phyloP scores from a whole-genome alignment of 805 yeast species.

The Starmerella lactis-condensi region DNA sequence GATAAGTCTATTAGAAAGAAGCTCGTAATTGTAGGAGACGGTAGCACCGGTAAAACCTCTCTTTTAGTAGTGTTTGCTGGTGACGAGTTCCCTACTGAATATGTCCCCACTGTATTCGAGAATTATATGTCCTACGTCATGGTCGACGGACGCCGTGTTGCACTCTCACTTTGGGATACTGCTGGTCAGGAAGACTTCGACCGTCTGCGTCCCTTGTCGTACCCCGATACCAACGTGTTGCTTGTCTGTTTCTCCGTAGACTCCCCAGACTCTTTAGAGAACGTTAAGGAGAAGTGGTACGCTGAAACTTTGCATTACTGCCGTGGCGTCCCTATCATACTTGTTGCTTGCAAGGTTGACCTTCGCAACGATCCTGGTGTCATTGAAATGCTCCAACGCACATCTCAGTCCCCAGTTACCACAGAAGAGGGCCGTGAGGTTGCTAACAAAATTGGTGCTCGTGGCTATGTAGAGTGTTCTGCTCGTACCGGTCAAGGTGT shows the following conservation, averaged over 20 bases:
- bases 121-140: conserved; percentile 95
- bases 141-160: conserved; percentile 78
- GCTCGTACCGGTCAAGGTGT: conserved; percentile 77
- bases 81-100: conserved; percentile 84
- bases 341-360: conserved; percentile 85
- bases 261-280: conserved; percentile 78
- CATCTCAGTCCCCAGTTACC: conserved; percentile 65
- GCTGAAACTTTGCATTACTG: conserved; percentile 86
- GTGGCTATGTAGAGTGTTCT: conserved; percentile 76
- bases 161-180: conserved; percentile 92
- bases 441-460: conserved; percentile 77
- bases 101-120: conserved; percentile 92
- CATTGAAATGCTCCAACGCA: conserved; percentile 52
- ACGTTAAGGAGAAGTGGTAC: conserved; percentile 91
- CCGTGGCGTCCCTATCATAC: conserved; percentile 79
- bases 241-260: conserved; percentile 82
- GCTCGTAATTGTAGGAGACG: conserved; percentile 89
- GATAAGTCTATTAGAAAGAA: conserved; percentile 26
- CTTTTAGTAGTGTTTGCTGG: conserved; percentile 64
- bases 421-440: conserved; percentile 69
- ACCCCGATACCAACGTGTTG: conserved; percentile 83
- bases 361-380: conserved; percentile 67
- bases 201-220: conserved; percentile 74
- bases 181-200: conserved; percentile 98
- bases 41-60: conserved; percentile 95